These are phyloP conservation scores for Podospora conica DNA, from an alignment of 495 filamentous ascomycete species.

Conservation along the genomic window DNA sequence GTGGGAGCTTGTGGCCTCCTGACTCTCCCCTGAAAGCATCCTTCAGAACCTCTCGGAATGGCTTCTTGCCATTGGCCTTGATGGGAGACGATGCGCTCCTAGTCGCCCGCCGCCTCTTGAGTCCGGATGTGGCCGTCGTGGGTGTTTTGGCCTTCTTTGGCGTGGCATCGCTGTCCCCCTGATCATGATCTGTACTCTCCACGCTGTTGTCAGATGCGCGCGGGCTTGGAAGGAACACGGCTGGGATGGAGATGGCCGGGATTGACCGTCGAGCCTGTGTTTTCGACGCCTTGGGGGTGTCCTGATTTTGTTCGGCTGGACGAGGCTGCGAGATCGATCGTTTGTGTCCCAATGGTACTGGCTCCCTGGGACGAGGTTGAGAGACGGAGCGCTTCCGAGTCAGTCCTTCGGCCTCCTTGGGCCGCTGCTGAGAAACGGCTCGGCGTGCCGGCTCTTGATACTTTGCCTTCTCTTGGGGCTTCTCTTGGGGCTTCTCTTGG, in stretches of 20 bases:
- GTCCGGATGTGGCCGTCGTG: slow-evolving; percentile 26
- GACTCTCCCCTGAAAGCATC: slow-evolving; percentile 54
- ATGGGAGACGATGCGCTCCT: slow-evolving; percentile 36
- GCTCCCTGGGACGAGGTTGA: background rate
- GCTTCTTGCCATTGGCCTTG: slow-evolving; percentile 33
- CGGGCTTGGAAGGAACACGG: background rate
- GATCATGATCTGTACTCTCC: slow-evolving; percentile 12
- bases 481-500: background rate
- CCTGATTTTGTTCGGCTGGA: background rate
- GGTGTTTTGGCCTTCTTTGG: slow-evolving; percentile 26
- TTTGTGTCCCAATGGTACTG: background rate
- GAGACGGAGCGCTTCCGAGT: slow-evolving; percentile 2
- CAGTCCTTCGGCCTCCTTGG: background rate
- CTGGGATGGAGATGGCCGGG: background rate
- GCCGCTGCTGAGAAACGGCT: background rate
- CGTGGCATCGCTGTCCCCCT: slow-evolving; percentile 24
- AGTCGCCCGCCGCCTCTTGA: slow-evolving; percentile 46
- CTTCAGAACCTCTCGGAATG: slow-evolving; percentile 45
- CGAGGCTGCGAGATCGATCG: slow-evolving; percentile 4
- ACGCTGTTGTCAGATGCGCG: background rate
- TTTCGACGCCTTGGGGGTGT: background rate
- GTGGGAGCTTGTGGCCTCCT: slow-evolving; percentile 34
- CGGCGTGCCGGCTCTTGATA: background rate
- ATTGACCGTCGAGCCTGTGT: background rate
- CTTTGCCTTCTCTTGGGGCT: background rate